These are phyloP conservation scores for Cucumis cinereus DNA, from an alignment of 306 rosid species.

Conservation along the genomic window DNA sequence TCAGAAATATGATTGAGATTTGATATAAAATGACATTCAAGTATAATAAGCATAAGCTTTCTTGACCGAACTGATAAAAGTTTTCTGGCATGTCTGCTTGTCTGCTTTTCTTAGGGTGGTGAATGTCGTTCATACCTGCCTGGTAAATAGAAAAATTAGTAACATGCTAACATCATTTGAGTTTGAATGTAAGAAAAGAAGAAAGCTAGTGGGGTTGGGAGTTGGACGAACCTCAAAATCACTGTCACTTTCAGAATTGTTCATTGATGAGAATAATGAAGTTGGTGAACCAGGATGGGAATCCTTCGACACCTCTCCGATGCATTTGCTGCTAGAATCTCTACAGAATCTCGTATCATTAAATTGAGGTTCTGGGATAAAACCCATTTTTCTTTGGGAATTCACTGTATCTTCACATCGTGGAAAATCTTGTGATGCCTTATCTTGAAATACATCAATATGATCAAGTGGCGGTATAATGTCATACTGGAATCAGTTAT, in stretches of 20 bases:
- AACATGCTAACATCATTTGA: background rate
- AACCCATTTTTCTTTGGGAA: conserved; percentile 9
- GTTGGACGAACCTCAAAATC: conserved; percentile 25
- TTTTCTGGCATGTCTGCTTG: conserved; percentile 20
- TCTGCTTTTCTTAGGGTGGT: conserved; percentile 10
- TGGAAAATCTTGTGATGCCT: conserved; percentile 12
- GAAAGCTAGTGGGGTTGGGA: background rate
- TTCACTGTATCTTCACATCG: conserved; percentile 20
- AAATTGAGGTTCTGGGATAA: conserved; percentile 12
- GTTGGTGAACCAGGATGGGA: conserved; percentile 16
- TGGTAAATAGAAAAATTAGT: conserved; percentile 1
- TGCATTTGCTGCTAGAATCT: conserved; percentile 22
- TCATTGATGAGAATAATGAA: conserved; percentile 24
- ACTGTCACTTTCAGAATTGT: conserved; percentile 21
- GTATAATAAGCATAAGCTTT: conserved; percentile 7
- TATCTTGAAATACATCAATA: conserved; percentile 3
- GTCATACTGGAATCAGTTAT: conserved; percentile 30
- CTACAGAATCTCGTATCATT: conserved; percentile 8
- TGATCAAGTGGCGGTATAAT: conserved; percentile 43
- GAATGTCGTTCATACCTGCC: conserved; percentile 22
- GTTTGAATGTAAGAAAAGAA: background rate
- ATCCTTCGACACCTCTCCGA: conserved; percentile 25
- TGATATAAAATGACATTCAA: background rate
- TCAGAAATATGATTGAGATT: conserved; percentile 7
- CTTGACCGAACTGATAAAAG: conserved; percentile 22